Evolutionary conservation across 208 protist species (phyloP).

Genomic region (Acanthamoeba healyi): DNA sequence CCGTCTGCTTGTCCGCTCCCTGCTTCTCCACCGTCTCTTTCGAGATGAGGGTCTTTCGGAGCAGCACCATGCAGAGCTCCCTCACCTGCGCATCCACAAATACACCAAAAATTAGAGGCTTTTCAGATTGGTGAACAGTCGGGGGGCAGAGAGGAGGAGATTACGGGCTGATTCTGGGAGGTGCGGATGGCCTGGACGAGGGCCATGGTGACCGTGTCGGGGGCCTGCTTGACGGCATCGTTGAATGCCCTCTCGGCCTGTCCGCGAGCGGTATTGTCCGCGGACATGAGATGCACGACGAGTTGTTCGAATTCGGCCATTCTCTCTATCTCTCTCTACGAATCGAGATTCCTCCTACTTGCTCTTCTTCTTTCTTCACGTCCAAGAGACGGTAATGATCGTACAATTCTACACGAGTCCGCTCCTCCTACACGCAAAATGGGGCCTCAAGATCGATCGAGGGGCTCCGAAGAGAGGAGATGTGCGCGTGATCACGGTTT

Average conservation of each 20-base stretch:
- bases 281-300: slow-evolving; percentile 24
- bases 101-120: not conserved
- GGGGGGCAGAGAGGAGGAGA: not conserved
- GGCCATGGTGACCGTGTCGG: slow-evolving; percentile 5
- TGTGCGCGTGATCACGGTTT: not conserved
- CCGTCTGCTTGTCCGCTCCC: not conserved
- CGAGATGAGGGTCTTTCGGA: slow-evolving; percentile 42
- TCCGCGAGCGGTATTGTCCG: slow-evolving; percentile 13
- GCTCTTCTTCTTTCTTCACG: not conserved
- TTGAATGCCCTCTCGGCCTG: slow-evolving; percentile 44
- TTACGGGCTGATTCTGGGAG: slow-evolving; percentile 32
- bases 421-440: too few relatives aligned
- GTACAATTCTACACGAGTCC: not conserved
- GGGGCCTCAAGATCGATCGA: too few relatives aligned
- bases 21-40: not conserved
- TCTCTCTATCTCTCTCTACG: not conserved
- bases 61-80: slow-evolving; percentile 24
- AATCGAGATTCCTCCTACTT: not conserved
- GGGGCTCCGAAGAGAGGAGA: not conserved
- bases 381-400: not conserved
- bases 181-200: slow-evolving; percentile 30
- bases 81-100: too few relatives aligned
- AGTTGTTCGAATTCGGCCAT: slow-evolving; percentile 48
- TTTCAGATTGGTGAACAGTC: not conserved
- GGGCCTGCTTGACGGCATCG: slow-evolving; percentile 7